A percentile compares a stretch with the other conserved stretches of the same genome.
phyloP scores from a whole-genome alignment of 805 yeast species.

The Torulaspora gathmanii region DNA sequence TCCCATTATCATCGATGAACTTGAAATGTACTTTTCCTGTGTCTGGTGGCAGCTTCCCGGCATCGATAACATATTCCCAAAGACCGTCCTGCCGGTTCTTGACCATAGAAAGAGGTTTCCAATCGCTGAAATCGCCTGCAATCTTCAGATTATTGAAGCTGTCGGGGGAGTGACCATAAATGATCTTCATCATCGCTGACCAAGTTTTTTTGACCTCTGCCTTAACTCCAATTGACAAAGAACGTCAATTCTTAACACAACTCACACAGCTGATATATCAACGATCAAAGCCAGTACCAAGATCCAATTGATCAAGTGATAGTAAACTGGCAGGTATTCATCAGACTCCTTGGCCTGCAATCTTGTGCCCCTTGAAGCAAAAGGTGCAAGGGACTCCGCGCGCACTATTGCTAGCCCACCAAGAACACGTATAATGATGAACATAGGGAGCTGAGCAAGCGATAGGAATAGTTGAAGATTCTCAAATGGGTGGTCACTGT shows the following conservation, averaged over 20 bases:
- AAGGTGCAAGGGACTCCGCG: neutral
- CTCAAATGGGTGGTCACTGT: neutral
- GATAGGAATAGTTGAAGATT: neutral
- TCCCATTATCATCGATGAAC: conserved; percentile 27
- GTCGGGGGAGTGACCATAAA: conserved; percentile 19
- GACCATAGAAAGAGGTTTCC: conserved; percentile 30
- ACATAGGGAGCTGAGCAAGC: neutral
- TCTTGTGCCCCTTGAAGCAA: conserved; percentile 3
- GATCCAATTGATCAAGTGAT: neutral
- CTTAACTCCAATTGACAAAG: neutral
- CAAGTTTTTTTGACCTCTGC: neutral
- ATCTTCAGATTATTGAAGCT: conserved; percentile 28
- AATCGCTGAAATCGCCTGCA: conserved; percentile 39
- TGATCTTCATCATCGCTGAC: conserved; percentile 10
- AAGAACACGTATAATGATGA: neutral
- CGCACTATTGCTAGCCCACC: neutral
- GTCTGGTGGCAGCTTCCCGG: conserved; percentile 19
- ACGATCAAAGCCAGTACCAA: neutral
- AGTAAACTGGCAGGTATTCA: neutral
- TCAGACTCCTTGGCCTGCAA: conserved; percentile 1
- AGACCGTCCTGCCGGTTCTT: conserved; percentile 10
- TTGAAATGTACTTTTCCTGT: conserved; percentile 24
- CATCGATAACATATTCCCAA: conserved; percentile 31
- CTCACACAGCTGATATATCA: neutral
- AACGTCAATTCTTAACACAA: neutral